Base-by-base conservation (phyloP, 805 yeast genomes). In the Zygotorulaspora sp. region DNA sequence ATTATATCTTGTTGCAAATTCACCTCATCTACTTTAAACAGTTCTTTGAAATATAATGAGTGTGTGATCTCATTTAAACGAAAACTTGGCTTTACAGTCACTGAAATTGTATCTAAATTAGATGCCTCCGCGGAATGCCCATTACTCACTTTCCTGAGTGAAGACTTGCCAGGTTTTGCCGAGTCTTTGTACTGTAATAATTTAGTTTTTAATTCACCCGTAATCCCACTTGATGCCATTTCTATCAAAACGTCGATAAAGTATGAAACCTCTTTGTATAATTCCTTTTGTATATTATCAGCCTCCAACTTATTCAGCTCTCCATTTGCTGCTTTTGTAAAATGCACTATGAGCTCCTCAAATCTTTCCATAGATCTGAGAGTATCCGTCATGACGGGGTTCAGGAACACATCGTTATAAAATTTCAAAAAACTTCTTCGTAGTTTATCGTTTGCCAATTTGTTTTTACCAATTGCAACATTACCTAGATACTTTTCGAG, bases 351-450 rank as follows among this genome's bases (percentile, higher is more conserved):
- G 23, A 77, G 50, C 36, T 74, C 78, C 40, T 67, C 68, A 8
- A 65, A 60, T 15, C 65, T 65, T 11, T 51, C 57, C 28, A 60
- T 41, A 19, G 48, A 52, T 23, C 62, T 65, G 48, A 65, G 63
- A 18, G 48, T 58, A 3, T 29, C 25, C 2, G 36, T 20, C 35
- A 43, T 36, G 11, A 23, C 35, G 2, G 80, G 77, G 35, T 71
- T 73, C 24, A 80, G 61, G 19, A 50, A 55, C 27, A 78, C 49
- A 30, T 77, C 80, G 39, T 78, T 78, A 55, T 83, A 82, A 40
- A 81, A 70, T 17, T 83, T 72, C 17, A 83, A 57, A 31, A 80
- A 66, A 35, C 80, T 71, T 43, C 83, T 66, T 9, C 80, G 70
- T 39, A 71, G 60, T 4, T 72, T 77, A 35, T 74, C 77, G 27